Base-by-base conservation (phyloP, 164 flowering plant species). In the Chimonanthus salicifolius region DNA sequence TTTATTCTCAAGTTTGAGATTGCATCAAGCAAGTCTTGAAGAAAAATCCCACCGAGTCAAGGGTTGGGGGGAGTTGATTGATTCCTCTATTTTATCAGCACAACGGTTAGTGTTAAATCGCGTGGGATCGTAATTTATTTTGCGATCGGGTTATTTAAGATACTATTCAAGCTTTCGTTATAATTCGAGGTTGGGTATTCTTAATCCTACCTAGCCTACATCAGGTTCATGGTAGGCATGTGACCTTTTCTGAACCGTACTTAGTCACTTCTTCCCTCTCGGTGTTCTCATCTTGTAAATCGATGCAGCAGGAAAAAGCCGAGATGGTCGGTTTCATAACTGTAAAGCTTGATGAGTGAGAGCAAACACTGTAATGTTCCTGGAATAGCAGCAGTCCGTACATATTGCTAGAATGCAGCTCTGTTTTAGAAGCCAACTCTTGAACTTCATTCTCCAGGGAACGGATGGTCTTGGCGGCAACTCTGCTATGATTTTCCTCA, bases 401-500 rank as follows among this genome's bases (percentile, higher is more conserved):
- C 33, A 33, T 33, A 33, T 33, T 33, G 33, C 33, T 33, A 33
- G 33, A 33, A 33, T 33, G 33, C 33, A 33, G 33, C 33, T 33
- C 33, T 33, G 33, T 33, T 33, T 33, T 33, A 33, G 33, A 33
- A 33, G 33, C 33, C 33, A 20, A 20, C 21, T 20, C 21, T 64
- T 47, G 69, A 64, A 64, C 48, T 20, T 70, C 71, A 33, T 45
- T 58, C 72, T 83, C 80, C 89, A 95, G 99, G 99, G 93, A 83
- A 95, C 93, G 99, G 99, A 95, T 88, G 99, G 99, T 47, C 93
- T 95, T 82, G 99, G 92, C 80, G 93, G 97, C 85, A 93, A 84
- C 74, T 89, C 98, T 75, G 93, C 94, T 66, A 98, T 95, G 13
- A 93, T 95, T 77, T 98, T 95, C 74, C 97, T 95, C 79, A 98